Conservation (phyloP, 73 alveolate genomes). For the Paramecium biaurelia region DNA sequence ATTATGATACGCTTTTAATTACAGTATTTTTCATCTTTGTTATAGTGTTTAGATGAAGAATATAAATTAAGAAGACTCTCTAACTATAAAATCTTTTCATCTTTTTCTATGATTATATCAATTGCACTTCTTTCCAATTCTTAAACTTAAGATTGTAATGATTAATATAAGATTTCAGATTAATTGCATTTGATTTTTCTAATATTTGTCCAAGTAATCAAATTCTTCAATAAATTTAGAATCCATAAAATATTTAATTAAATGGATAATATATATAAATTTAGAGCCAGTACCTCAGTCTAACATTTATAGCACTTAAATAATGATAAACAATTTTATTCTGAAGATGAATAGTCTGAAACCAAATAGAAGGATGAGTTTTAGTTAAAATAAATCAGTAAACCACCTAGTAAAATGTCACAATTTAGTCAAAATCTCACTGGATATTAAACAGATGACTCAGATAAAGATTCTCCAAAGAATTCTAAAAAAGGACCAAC, state of each 20-base stretch:
- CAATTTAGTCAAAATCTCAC: neutral
- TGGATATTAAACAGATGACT: slow-evolving; percentile 37
- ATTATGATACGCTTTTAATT: neutral
- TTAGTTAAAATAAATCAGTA: neutral
- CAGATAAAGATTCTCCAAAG: slow-evolving; percentile 29
- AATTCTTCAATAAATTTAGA: neutral
- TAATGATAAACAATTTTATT: slow-evolving; percentile 34
- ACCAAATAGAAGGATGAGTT: neutral
- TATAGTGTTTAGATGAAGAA: neutral
- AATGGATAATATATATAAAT: slow-evolving; percentile 34
- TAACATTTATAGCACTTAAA: neutral
- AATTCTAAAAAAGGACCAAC: neutral
- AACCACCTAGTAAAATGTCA: slow-evolving; percentile 51
- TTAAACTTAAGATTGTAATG: neutral
- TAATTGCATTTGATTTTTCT: neutral
- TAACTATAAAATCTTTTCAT: neutral
- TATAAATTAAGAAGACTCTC: neutral
- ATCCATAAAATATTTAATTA: neutral
- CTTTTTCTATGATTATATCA: neutral
- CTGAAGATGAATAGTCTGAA: slow-evolving; percentile 35
- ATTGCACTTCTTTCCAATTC: slow-evolving; percentile 5
- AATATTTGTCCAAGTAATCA: neutral
- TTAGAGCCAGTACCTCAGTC: neutral
- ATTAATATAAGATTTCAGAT: neutral
- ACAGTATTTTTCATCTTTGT: neutral